Base-by-base conservation (phyloP, 805 yeast genomes). In the Teunomyces stri region DNA sequence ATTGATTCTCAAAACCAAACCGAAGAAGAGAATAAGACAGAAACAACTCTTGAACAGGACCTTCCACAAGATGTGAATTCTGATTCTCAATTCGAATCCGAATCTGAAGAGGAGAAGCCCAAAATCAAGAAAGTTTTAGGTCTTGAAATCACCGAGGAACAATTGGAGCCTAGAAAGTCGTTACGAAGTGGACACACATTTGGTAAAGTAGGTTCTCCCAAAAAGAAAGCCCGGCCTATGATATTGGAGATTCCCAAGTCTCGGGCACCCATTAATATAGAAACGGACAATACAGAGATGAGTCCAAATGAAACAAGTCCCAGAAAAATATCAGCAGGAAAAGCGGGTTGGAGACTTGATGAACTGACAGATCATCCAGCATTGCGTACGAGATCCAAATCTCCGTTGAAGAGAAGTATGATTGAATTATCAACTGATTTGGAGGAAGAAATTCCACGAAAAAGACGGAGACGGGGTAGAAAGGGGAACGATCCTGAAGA, bases 381-480 rank as follows among this genome's bases (percentile, higher is more conserved):
- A 4, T 48, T 48, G 38, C 47, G 73, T 35, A 68, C 73, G 1
- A 50, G 73, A 40, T 66, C 70, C 7, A 65, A 64, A 51, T 67
- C 72, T 2, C 73, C 73, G 4, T 43, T 67, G 46, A 68, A 66
- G 46, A 53, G 59, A 48, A 55, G 60, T 34, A 44, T 59, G 41
- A 42, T 49, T 29, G 61, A 62, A 41, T 22, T 15, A 37, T 53
- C 55, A 1, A 43, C 54, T 9, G 50, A 43, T 5, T 27, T 35
- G 13, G 55, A 55, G 18, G 54, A 48, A 18, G 47, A 45, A 27
- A 43, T 30, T 5, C 43, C 44, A 9, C 27, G 49, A 36, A 48
- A 50, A n/a, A 44, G 51, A 30, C 16, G 43, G 7, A 47, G 51
- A 39, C 34, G 47, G 20, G 45, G 49, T 20, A 40, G 10, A 12